Conservation (phyloP, 495 filamentous ascomycete genomes). For the Thozetella sp. region DNA sequence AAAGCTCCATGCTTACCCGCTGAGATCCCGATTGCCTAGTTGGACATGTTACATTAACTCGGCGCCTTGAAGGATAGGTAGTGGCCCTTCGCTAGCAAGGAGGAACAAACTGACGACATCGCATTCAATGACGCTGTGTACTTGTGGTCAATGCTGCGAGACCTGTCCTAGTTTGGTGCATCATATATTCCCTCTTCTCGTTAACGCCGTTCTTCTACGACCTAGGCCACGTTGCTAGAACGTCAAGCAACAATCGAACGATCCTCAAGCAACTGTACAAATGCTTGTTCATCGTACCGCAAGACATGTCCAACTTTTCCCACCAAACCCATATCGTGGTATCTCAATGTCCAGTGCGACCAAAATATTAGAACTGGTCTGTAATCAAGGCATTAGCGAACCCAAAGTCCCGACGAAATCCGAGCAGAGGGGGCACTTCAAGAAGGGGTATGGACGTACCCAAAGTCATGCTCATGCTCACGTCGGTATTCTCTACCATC, state of each 20-base stretch:
- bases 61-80: too few species aligned
- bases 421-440: too few species aligned
- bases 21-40: too few species aligned
- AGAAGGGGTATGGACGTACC: constrained; percentile 64
- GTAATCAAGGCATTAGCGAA: too few species aligned
- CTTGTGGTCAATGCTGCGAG: background rate
- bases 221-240: background rate
- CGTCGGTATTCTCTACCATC: constrained; percentile 98
- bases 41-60: too few species aligned
- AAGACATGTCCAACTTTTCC: background rate
- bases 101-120: too few species aligned
- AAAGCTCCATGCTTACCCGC: too few species aligned
- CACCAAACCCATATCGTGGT: background rate
- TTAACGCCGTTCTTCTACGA: background rate
- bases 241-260: background rate
- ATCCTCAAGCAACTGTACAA: background rate
- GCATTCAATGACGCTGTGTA: too few species aligned
- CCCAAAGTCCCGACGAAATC: too few species aligned
- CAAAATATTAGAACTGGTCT: background rate
- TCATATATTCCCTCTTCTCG: background rate
- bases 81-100: too few species aligned
- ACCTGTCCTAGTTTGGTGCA: background rate
- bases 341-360: background rate
- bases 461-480: constrained; percentile 97
- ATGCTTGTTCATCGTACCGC: background rate